A percentile compares a stretch with the other conserved stretches of the same genome.
Conservation (phyloP, 2,329 filamentous ascomycete species). For the Sclerotinia nivalis region DNA sequence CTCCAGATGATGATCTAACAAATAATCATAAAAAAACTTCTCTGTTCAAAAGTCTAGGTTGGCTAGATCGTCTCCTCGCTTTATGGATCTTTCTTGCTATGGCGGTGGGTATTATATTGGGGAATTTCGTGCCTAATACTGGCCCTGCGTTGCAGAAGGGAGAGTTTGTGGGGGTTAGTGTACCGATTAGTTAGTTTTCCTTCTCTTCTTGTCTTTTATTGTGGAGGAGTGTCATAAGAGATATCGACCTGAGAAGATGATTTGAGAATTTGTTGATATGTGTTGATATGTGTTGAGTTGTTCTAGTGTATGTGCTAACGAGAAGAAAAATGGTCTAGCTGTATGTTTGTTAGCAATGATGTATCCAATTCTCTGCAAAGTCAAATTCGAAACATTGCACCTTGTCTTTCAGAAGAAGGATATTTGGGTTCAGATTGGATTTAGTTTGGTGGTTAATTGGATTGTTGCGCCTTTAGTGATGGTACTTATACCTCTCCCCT, state of each 20-base stretch:
- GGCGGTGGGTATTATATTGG: constrained; percentile 62
- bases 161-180: constrained; percentile 61
- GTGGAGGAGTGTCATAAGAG: not conserved
- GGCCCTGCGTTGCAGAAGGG: constrained; percentile 59
- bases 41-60: constrained; percentile 43
- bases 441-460: constrained; percentile 81
- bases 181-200: constrained; percentile 57
- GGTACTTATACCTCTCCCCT: constrained; percentile 42
- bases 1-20: not conserved
- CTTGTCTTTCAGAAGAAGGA: constrained; percentile 58
- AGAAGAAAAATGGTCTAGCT: constrained; percentile 48
- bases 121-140: constrained; percentile 59
- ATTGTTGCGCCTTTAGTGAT: constrained; percentile 79
- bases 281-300: not conserved
- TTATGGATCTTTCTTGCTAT: constrained; percentile 68
- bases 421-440: constrained; percentile 77
- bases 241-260: not conserved
- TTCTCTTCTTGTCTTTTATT: not conserved
- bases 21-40: constrained; percentile 10
- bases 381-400: constrained; percentile 75
- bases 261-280: not conserved
- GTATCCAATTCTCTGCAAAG: constrained; percentile 90
- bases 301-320: not conserved
- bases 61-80: constrained; percentile 53
- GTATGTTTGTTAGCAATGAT: constrained; percentile 87